Base-by-base conservation (phyloP, 768 basidiomycete genomes). In the Hebeloma cylindrosporum region DNA sequence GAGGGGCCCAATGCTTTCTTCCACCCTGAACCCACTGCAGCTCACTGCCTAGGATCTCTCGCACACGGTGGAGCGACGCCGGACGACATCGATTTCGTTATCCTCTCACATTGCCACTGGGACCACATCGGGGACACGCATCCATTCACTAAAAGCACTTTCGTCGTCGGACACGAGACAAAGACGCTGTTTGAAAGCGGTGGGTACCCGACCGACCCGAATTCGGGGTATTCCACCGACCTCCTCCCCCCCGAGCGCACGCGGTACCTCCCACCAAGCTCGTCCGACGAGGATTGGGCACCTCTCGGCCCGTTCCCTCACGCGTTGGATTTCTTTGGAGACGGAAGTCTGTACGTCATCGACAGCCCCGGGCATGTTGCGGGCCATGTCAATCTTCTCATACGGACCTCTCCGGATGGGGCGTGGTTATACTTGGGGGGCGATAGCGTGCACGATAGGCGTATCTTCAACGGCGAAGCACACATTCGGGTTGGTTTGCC, bases 331-430 rank as follows among this genome's bases (percentile, higher is more conserved):
- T 73, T 70, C 51, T 80, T 73, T 52, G 71, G 72, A 8, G 81
- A 85, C 47, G 81, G 80, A 4, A 78, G 74, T 52, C 54, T 80
- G 23, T 83, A 79, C 55, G 67, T 83, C 50, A 56, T 83, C 43
- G 75, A 83, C 51, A 71, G 79, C 3, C 70, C 79, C 1, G 80
- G 82, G 0, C 80, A 83, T 56, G 50, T 79, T 17, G 58, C 62
- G 0, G 82, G 82, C 0, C 80, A 83, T 43, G 49, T 82, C 44
- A 79, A 76, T 43, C 47, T 76, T 29, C 69, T 81, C 4, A 77
- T 68, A 6, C 76, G 82, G 28, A 80, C 78, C 7, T 79, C 76
- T n/a, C 43, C 72, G 1, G 68, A 73, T 14, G 77, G 77, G 7
- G 70, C 64, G 2, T 83, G 81, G 80, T 63, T 82, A 7, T 75